Conservation (phyloP, 768 basidiomycete genomes). For the Termitomyces eurrhizus region DNA sequence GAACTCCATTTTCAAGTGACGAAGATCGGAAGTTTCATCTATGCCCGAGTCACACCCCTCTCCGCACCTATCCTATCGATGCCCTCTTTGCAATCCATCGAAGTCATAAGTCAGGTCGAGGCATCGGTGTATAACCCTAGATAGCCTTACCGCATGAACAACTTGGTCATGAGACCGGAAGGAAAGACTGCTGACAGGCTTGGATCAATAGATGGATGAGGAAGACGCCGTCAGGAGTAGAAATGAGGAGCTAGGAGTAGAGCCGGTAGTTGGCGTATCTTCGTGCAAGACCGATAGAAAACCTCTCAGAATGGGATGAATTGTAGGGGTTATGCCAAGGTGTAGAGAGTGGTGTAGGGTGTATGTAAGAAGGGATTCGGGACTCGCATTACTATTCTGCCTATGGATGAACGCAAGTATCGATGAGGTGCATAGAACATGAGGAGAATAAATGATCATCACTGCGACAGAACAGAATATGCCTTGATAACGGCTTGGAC, state of each 20-base stretch:
- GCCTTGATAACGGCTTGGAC: too few relatives aligned
- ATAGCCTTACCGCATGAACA: not conserved
- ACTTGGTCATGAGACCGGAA: conserved; percentile 3
- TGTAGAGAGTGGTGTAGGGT: not conserved
- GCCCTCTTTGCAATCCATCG: not conserved
- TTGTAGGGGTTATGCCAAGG: not conserved
- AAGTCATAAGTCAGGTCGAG: not conserved
- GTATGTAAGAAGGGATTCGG: too few relatives aligned
- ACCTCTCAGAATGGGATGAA: not conserved
- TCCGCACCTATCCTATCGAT: not conserved
- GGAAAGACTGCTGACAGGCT: conserved; percentile 5
- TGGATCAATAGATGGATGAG: not conserved
- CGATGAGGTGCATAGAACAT: too few relatives aligned
- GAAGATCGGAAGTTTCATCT: too few relatives aligned
- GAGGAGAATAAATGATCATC: too few relatives aligned
- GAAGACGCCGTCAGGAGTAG: not conserved
- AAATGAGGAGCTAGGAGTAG: not conserved
- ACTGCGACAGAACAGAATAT: too few relatives aligned
- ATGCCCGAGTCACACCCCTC: not conserved
- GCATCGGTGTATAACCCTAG: not conserved
- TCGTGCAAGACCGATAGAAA: not conserved
- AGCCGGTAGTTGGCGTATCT: not conserved
- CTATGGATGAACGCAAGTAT: too few relatives aligned
- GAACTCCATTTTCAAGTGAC: not conserved
- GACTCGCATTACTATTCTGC: not conserved